These are phyloP conservation scores for Botrytis porri DNA, from an alignment of 2,329 filamentous ascomycete species.

Conservation along the genomic window DNA sequence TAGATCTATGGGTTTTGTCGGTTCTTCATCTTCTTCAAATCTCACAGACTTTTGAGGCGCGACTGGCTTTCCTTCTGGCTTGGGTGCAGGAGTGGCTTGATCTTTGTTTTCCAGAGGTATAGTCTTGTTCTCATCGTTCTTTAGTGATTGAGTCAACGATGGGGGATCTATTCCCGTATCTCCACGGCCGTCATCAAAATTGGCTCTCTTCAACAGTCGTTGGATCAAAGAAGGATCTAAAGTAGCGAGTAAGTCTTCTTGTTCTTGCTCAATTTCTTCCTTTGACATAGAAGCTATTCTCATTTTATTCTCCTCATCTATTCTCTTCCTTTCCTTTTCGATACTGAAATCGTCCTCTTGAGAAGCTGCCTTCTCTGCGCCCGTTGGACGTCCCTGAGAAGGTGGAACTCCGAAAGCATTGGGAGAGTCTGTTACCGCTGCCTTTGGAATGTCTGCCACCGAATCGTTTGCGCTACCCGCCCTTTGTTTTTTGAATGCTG, in stretches of 20 bases:
- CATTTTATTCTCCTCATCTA: constrained; percentile 78
- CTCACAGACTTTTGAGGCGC: constrained; percentile 45
- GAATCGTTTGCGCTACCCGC: constrained; percentile 20
- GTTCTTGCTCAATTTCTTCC: constrained; percentile 76
- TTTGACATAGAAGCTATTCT: constrained; percentile 74
- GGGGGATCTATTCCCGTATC: constrained; percentile 34
- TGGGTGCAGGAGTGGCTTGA: constrained; percentile 28
- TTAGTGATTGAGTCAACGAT: background rate
- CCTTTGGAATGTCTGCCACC: constrained; percentile 23
- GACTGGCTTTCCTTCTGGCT: constrained; percentile 30
- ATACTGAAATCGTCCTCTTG: constrained; percentile 35
- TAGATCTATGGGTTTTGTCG: constrained; percentile 43
- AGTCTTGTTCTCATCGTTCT: constrained; percentile 6
- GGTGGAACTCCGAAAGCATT: constrained; percentile 27
- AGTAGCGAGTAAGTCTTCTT: constrained; percentile 73
- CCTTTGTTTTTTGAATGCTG: constrained; percentile 75
- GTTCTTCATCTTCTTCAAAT: constrained; percentile 41
- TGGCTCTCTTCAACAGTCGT: constrained; percentile 56
- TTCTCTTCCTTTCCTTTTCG: constrained; percentile 63
- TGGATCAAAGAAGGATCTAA: constrained; percentile 75
- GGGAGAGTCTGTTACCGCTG: constrained; percentile 21
- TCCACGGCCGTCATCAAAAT: constrained; percentile 38
- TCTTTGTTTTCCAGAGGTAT: background rate
- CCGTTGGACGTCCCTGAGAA: constrained; percentile 24
- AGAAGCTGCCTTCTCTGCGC: constrained; percentile 25